A percentile compares a stretch with the other conserved stretches of the same genome.
phyloP scores from a whole-genome alignment of 169 alveolate genomes.

The Cyclospora cayetanensis region DNA sequence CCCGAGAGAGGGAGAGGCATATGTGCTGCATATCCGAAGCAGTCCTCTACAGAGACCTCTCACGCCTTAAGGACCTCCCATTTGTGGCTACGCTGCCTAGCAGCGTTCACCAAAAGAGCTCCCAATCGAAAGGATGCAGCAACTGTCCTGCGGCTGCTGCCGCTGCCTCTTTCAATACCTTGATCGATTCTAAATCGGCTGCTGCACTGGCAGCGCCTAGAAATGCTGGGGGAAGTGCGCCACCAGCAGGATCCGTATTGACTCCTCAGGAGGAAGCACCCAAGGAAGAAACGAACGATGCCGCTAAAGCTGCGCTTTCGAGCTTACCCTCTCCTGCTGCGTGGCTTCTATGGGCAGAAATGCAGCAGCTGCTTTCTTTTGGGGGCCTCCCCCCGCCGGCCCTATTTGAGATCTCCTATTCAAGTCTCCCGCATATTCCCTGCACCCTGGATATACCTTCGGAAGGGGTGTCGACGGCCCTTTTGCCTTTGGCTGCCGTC shows the following conservation, averaged over 20 bases:
- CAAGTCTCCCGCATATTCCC: background rate
- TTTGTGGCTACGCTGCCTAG: background rate
- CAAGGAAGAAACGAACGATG: background rate
- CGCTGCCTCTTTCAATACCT: too few species aligned
- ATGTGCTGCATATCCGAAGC: background rate
- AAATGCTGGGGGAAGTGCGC: background rate
- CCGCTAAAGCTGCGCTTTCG: background rate
- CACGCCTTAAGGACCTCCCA: background rate
- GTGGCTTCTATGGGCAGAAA: background rate
- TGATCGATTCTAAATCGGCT: too few species aligned
- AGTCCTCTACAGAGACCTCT: background rate
- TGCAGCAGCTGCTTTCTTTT: background rate
- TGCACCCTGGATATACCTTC: background rate
- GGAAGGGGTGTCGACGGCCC: background rate
- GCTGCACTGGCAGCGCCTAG: background rate
- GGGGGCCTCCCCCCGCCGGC: background rate
- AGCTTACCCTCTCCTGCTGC: too few species aligned
- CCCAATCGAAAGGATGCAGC: background rate
- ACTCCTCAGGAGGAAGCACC: constrained; percentile 12
- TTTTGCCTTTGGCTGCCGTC: background rate
- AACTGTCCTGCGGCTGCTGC: constrained; percentile 26
- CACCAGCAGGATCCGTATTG: background rate
- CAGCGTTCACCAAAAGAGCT: background rate
- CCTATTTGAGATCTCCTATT: background rate
- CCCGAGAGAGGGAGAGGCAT: background rate